phyloP scores from a whole-genome alignment of 192 early-diverging fungal species.

The Coemansia biformis region DNA sequence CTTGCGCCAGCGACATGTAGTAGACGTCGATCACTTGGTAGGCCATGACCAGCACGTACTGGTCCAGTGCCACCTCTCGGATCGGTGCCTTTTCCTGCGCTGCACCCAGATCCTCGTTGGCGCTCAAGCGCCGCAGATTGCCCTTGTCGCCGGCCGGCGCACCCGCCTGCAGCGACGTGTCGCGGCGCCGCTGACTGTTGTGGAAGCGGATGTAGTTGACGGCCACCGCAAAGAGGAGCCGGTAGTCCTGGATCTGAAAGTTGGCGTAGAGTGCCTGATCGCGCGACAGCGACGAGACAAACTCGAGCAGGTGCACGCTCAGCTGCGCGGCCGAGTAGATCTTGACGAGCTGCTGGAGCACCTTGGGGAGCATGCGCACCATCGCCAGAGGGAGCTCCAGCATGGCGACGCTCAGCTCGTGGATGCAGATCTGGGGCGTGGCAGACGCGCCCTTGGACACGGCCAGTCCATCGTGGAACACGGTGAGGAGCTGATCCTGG shows the following conservation, averaged over 20 bases:
- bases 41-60: conserved; percentile 85
- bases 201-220: conserved; percentile 72
- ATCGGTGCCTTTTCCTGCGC: neutral
- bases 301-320: conserved; percentile 84
- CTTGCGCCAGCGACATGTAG: conserved; percentile 75
- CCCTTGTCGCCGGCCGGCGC: neutral
- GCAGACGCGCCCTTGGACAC: conserved; percentile 53
- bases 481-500: conserved; percentile 64
- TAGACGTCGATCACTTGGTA: conserved; percentile 88
- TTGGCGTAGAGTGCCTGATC: conserved; percentile 72
- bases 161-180: conserved; percentile 10
- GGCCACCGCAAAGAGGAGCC: conserved; percentile 85
- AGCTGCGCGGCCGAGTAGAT: conserved; percentile 73
- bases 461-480: conserved; percentile 70
- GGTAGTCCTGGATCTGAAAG: conserved; percentile 74
- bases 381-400: conserved; percentile 75
- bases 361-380: conserved; percentile 64
- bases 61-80: conserved; percentile 53
- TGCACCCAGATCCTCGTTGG: neutral
- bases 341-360: conserved; percentile 71
- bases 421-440: conserved; percentile 73
- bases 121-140: conserved; percentile 21
- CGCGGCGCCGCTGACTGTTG: conserved; percentile 41
- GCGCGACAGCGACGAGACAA: conserved; percentile 80
- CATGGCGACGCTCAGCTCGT: conserved; percentile 73